phyloP scores from a whole-genome alignment of 2,329 filamentous ascomycete genomes.

The Talaromyces islandicus region DNA sequence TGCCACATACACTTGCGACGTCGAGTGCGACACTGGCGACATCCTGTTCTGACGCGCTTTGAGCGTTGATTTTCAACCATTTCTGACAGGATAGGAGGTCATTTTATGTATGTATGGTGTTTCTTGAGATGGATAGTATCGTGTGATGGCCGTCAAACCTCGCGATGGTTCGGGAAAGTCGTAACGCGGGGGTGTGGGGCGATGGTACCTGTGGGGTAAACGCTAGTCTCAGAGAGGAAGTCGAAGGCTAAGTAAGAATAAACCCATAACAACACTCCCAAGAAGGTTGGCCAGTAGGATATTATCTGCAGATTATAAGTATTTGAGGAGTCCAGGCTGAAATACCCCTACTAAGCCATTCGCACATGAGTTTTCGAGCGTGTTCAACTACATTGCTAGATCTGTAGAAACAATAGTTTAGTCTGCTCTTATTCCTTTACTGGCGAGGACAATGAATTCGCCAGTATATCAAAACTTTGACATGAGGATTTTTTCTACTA shows the following conservation, averaged over 20 bases:
- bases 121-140: not conserved
- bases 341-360: too few species aligned
- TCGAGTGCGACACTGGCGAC: conserved; percentile 44
- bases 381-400: not conserved
- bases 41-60: conserved; percentile 36
- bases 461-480: not conserved
- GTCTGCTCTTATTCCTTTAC: not conserved
- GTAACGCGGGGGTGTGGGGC: not conserved
- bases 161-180: not conserved
- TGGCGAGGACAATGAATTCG: not conserved
- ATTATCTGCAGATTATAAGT: too few species aligned
- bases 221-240: not conserved
- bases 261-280: too few species aligned
- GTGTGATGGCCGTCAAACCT: not conserved
- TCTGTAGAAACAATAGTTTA: not conserved
- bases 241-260: too few species aligned
- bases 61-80: conserved; percentile 3
- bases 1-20: conserved; percentile 32
- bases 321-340: too few species aligned
- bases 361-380: too few species aligned
- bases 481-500: too few species aligned
- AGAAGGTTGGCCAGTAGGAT: too few species aligned
- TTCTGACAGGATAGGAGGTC: not conserved
- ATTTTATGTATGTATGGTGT: not conserved
- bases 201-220: too few species aligned